Conservation (phyloP, 257 asterid species). For the Henckelia pumila region DNA sequence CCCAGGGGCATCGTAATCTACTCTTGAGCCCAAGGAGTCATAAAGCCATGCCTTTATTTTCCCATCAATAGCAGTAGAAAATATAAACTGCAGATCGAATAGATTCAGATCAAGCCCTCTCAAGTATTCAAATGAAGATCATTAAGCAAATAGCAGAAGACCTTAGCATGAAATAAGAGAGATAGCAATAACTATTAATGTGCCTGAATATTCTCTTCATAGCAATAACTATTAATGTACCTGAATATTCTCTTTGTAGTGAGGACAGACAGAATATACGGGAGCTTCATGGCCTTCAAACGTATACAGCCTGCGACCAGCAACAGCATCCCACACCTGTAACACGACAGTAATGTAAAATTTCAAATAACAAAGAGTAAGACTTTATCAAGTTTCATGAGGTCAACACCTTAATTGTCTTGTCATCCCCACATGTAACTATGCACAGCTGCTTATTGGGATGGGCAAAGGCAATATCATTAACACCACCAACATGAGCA, state of each 20-base stretch:
- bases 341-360: conserved; percentile 23
- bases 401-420: conserved; percentile 67
- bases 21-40: conserved; percentile 92
- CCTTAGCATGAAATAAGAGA: not conserved
- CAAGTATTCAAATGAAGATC: conserved; percentile 11
- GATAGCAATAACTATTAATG: not conserved
- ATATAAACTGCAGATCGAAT: conserved; percentile 68
- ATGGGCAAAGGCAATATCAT: conserved; percentile 89
- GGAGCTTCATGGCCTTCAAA: conserved; percentile 97
- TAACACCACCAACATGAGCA: conserved; percentile 90
- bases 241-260: conserved; percentile 86
- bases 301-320: conserved; percentile 65
- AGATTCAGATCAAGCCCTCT: conserved; percentile 32
- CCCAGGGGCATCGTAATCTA: conserved; percentile 99
- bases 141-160: not conserved
- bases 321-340: conserved; percentile 92
- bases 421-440: conserved; percentile 94
- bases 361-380: conserved; percentile 13
- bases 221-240: conserved; percentile 27
- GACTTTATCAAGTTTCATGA: conserved; percentile 14
- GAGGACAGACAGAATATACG: conserved; percentile 93
- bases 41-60: conserved; percentile 98
- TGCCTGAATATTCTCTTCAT: conserved; percentile 81
- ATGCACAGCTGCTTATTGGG: conserved; percentile 90
- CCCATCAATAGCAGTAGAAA: conserved; percentile 95